Percentiles rank a stretch among this genome's conserved stretches.
Conservation (phyloP, 345 rosid species). For the Eucalyptus regnans region DNA sequence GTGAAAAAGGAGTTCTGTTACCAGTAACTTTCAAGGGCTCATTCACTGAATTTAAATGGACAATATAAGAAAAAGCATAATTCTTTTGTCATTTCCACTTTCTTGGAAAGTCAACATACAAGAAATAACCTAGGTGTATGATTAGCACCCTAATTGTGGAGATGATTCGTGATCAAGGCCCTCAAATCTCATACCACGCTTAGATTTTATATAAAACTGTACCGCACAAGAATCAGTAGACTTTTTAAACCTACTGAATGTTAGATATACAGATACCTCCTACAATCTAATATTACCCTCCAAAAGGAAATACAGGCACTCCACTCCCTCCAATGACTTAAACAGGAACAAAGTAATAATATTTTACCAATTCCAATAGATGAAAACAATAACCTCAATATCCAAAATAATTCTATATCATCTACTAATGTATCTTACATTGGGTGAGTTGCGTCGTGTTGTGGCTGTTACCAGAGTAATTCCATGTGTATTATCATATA, state of each 20-base stretch:
- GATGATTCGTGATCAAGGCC: not conserved
- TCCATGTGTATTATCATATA: conserved; percentile 76
- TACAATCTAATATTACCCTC: not conserved
- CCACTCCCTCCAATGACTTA: not conserved
- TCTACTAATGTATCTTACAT: conserved; percentile 21
- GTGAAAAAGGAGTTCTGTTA: not conserved
- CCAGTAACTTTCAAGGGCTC: not conserved
- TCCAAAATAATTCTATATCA: not conserved
- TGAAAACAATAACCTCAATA: not conserved
- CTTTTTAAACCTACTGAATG: not conserved
- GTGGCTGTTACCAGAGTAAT: conserved; percentile 77
- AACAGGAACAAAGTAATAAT: not conserved
- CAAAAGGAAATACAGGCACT: not conserved
- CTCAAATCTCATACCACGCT: not conserved
- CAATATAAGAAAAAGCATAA: not conserved
- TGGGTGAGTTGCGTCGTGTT: conserved; percentile 93
- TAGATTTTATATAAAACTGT: not conserved
- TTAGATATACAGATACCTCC: not conserved
- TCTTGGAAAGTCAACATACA: not conserved
- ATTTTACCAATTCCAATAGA: not conserved
- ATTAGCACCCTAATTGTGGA: not conserved
- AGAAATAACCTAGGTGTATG: not conserved
- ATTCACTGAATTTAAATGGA: not conserved
- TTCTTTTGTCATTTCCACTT: not conserved
- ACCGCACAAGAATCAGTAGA: not conserved